A percentile compares a stretch with the other conserved stretches of the same genome.
phyloP scores from a whole-genome alignment of 179 eudicot genomes.

The Spergularia azorica region DNA sequence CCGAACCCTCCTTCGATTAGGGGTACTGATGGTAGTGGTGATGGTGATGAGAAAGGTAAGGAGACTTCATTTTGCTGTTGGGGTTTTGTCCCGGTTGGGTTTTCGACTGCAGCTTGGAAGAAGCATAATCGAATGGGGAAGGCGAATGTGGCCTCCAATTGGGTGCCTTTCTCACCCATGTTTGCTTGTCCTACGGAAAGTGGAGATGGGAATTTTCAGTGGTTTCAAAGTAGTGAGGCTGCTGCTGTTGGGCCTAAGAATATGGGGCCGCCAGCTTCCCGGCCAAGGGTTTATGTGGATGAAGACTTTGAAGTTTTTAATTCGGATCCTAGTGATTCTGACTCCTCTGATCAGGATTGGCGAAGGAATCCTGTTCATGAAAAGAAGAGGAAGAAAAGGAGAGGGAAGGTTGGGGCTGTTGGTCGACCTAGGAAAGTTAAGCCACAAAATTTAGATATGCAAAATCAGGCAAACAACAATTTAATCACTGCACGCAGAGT shows the following conservation, averaged over 20 bases:
- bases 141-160: conserved; percentile 39
- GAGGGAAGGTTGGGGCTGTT: conserved; percentile 25
- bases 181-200: conserved; percentile 46
- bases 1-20: conserved; percentile 56
- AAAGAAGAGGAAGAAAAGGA: conserved; percentile 40
- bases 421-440: conserved; percentile 26
- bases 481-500: conserved; percentile 22
- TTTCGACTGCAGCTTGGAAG: conserved; percentile 61
- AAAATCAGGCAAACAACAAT: conserved; percentile 22
- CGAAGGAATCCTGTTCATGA: conserved; percentile 25
- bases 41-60: conserved; percentile 27
- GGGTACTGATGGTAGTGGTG: not conserved
- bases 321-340: conserved; percentile 54
- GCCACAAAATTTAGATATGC: conserved; percentile 15
- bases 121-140: conserved; percentile 36
- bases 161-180: conserved; percentile 92
- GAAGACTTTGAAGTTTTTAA: conserved; percentile 52
- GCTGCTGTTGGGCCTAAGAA: conserved; percentile 29
- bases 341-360: conserved; percentile 65
- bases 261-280: conserved; percentile 19
- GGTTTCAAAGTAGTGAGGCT: conserved; percentile 29
- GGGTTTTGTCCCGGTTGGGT: conserved; percentile 86
- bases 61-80: conserved; percentile 67
- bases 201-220: conserved; percentile 26
- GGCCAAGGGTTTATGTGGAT: conserved; percentile 52